Base-by-base conservation (phyloP, 225 moss, liverwort and hornwort species). In the Neckera pumila region DNA sequence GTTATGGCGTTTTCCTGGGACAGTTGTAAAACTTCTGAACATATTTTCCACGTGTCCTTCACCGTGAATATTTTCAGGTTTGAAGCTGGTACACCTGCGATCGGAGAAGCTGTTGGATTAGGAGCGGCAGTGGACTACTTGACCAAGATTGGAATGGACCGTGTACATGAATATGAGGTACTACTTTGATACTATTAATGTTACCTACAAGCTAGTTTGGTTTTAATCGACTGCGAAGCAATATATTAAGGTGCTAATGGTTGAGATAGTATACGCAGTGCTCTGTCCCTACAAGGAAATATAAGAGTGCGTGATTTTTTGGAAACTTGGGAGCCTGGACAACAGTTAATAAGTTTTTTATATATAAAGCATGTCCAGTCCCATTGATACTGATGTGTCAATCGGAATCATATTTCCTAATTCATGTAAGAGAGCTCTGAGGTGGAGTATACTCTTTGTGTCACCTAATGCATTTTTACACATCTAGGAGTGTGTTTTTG, bases 61-160 rank as follows among this genome's bases (percentile, higher is more conserved):
- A 40, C 43, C 36, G 43, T 53, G 43, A 53, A 80, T 85, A 38
- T 81, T 47, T 51, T 85, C 95, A 97, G 98, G 88, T 97, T 97
- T 92, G 98, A 97, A 92, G 98, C 97, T 21, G 98, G 97, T 43
- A 98, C 98, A 73, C 98, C 97, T 84, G 95, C 98, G 20, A 98
- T 98, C 43, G 95, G 96, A 54, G 97, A 98, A 89, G 97, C 96
- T 79, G 89, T 98, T 88, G 98, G 95, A 89, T 87, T 98, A 30
- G 97, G 98, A 89, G 95, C 95, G 79, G 97, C 98, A 47, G 91
- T 96, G 66, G 95, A 98, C 82, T 98, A 98, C 88, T 87, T 97
- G 80, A 93, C 72, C 76, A 93, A 90, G 18, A 96, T 98, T 88
- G 98, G 97, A 72, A 97, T 98, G 95, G 93, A 96, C 71, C 92